Evolutionary conservation across 441 rosid species (phyloP).

Genomic region (Sinapis alba): DNA sequence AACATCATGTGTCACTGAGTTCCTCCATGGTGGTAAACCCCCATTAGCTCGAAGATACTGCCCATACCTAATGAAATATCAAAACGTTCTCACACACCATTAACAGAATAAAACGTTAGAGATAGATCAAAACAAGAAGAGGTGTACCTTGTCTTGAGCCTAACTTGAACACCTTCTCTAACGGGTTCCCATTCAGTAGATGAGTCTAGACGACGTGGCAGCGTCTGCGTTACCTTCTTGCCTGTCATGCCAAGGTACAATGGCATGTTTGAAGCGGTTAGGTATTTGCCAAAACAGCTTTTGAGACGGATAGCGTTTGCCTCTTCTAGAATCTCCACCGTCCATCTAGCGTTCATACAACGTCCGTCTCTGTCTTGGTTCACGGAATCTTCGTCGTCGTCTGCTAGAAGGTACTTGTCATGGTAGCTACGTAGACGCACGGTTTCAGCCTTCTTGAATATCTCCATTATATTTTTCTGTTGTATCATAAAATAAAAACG

Average conservation of each 20-base stretch:
- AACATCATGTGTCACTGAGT: conserved; percentile 57
- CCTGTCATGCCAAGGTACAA: conserved; percentile 52
- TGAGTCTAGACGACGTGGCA: conserved; percentile 49
- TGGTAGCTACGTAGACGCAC: conserved; percentile 72
- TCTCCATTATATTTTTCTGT: conserved; percentile 51
- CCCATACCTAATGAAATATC: conserved; percentile 42
- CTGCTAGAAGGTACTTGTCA: conserved; percentile 62
- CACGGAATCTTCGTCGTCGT: conserved; percentile 52
- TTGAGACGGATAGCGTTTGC: conserved; percentile 45
- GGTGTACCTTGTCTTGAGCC: conserved; percentile 46
- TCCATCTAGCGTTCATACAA: conserved; percentile 50
- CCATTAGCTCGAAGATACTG: conserved; percentile 60
- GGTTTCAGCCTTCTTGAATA: conserved; percentile 51
- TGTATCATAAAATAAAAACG: background rate
- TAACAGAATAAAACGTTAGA: background rate
- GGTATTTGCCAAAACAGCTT: conserved; percentile 57
- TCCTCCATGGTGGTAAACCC: conserved; percentile 68
- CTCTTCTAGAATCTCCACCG: conserved; percentile 46
- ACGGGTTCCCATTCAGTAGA: conserved; percentile 65
- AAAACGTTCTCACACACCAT: conserved; percentile 11
- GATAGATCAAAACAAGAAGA: conserved; percentile 14
- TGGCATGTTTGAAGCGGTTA: conserved; percentile 61
- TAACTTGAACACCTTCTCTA: conserved; percentile 56
- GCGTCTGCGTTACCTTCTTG: conserved; percentile 52
- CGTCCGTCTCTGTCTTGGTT: conserved; percentile 55